Evolutionary conservation across 148 eudicot genomes (phyloP).

Genomic region (Pouteria glomerata): DNA sequence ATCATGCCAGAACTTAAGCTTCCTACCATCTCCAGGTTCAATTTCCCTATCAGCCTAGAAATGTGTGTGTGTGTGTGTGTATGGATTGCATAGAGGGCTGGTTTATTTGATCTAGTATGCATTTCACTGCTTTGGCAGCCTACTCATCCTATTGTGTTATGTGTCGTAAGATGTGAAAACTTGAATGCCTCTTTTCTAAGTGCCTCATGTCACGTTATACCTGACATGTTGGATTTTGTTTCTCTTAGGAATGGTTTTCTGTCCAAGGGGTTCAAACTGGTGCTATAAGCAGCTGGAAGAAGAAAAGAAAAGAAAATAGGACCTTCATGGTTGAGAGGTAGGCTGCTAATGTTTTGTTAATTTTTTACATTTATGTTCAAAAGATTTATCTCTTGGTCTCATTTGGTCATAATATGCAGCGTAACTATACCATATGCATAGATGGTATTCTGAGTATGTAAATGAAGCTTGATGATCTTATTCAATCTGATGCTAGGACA

Average conservation of each 20-base stretch:
- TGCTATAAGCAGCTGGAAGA: slow-evolving; percentile 6
- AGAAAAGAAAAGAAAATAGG: not conserved
- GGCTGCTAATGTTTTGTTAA: not conserved
- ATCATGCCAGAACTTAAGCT: too few species aligned
- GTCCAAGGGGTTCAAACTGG: slow-evolving; percentile 21
- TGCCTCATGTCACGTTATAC: not conserved
- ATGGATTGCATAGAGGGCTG: not conserved
- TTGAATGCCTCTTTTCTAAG: not conserved
- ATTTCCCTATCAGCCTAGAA: not conserved
- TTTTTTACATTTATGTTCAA: not conserved
- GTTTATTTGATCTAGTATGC: not conserved
- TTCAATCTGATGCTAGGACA: too few species aligned
- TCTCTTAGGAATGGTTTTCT: slow-evolving; percentile 11
- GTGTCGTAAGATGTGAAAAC: not conserved
- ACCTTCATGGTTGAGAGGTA: not conserved
- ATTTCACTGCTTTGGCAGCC: not conserved
- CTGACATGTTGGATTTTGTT: slow-evolving; percentile 2
- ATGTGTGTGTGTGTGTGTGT: not conserved
- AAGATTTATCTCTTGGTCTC: not conserved
- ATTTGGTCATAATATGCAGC: not conserved
- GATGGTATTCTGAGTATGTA: not conserved
- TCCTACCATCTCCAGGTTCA: too few species aligned
- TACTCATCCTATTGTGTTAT: not conserved
- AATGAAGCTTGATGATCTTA: not conserved
- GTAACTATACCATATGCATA: not conserved